A percentile compares a stretch with the other conserved stretches of the same genome.
Conservation (phyloP, 164 flowering plant species). For the Chloranthus sessilifolius region DNA sequence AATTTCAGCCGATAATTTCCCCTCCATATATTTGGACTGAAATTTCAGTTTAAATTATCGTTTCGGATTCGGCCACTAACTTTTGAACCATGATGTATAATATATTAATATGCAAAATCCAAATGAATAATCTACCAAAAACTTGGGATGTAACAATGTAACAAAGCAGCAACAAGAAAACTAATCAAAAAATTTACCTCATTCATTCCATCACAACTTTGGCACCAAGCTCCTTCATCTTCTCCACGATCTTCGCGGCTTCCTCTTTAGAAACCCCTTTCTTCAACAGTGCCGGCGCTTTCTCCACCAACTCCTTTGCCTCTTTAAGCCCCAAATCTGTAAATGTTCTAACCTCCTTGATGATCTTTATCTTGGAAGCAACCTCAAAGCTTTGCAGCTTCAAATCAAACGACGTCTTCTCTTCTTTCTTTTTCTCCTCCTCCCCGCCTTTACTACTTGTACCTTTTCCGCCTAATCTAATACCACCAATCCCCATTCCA, state of each 20-base stretch:
- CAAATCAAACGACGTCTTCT: constrained; percentile 83
- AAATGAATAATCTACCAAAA: too few relatives aligned
- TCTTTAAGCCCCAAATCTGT: constrained; percentile 49
- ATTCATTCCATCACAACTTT: constrained; percentile 31
- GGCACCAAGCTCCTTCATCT: constrained; percentile 31
- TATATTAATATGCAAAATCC: too few relatives aligned
- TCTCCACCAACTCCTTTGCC: constrained; percentile 39
- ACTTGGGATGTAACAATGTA: too few relatives aligned
- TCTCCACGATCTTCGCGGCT: constrained; percentile 29
- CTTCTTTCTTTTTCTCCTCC: constrained; percentile 57
- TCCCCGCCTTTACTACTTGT: constrained; percentile 25
- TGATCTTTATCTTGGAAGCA: constrained; percentile 76
- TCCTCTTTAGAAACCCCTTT: constrained; percentile 32
- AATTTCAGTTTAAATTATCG: too few relatives aligned
- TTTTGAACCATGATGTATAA: too few relatives aligned
- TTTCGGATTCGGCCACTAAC: too few relatives aligned
- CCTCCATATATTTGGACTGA: too few relatives aligned
- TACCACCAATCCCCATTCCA: constrained; percentile 52
- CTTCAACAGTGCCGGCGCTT: constrained; percentile 29
- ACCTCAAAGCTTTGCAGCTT: constrained; percentile 82
- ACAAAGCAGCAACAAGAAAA: too few relatives aligned
- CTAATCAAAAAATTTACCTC: too few relatives aligned
- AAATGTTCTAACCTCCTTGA: constrained; percentile 82
- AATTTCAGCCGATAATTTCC: too few relatives aligned
- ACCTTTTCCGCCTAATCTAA: constrained; percentile 11